These are phyloP conservation scores for Zygoascus ofunaensis DNA, from an alignment of 805 yeast genomes.

Conservation along the genomic window DNA sequence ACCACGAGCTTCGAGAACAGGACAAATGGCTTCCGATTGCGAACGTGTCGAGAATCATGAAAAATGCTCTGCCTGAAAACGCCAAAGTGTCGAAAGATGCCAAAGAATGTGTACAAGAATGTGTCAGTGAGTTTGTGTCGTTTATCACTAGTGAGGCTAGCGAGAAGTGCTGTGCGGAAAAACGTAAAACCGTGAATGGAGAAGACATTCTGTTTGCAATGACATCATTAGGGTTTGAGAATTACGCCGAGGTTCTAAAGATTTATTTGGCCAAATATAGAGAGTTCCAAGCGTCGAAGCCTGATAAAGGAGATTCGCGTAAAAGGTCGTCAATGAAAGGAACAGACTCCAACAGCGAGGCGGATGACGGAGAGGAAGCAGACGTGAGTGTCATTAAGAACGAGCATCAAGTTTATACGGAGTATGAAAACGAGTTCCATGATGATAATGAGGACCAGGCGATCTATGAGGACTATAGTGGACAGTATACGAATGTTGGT, in stretches of 20 bases:
- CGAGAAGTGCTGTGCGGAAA: constrained; percentile 54
- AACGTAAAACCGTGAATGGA: constrained; percentile 62
- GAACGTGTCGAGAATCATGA: constrained; percentile 65
- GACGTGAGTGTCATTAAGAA: neutral
- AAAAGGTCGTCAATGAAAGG: neutral
- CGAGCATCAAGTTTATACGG: constrained; percentile 6
- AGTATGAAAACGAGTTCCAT: constrained; percentile 20
- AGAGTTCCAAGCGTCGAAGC: constrained; percentile 28
- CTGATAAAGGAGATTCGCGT: constrained; percentile 11
- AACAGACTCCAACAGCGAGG: neutral
- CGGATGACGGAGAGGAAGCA: constrained; percentile 3
- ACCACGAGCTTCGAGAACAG: constrained; percentile 48
- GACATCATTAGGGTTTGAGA: constrained; percentile 58
- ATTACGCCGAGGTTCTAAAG: constrained; percentile 59
- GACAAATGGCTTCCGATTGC: constrained; percentile 57
- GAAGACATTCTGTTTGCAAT: constrained; percentile 58
- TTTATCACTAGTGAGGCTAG: constrained; percentile 59
- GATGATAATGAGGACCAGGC: constrained; percentile 13
- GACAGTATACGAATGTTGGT: constrained; percentile 23
- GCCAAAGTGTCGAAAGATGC: constrained; percentile 76
- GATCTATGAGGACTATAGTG: constrained; percentile 22
- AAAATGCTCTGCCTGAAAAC: constrained; percentile 57
- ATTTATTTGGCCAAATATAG: constrained; percentile 61
- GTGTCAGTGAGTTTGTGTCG: constrained; percentile 58
- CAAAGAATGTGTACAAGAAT: constrained; percentile 67